Conservation (phyloP, 306 rosid genomes). For the Trichosanthes cucumerina region DNA sequence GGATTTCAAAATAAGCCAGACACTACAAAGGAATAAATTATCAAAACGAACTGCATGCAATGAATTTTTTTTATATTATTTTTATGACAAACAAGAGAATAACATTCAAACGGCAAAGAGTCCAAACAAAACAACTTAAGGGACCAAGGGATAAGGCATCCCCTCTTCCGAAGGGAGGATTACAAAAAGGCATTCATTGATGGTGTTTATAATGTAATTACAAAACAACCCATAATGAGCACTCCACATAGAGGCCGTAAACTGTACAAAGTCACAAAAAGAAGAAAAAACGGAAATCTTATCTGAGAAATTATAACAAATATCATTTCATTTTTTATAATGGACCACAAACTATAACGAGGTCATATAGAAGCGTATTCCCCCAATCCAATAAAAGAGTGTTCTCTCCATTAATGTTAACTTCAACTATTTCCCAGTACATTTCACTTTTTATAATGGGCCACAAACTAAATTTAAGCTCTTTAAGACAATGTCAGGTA, state of each 20-base stretch:
- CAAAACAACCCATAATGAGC: no score
- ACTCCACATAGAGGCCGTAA: no score
- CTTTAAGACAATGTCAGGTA: background rate
- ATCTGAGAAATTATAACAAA: no score
- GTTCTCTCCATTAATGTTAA: background rate
- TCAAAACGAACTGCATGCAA: conserved; percentile 1
- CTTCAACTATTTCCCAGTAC: background rate
- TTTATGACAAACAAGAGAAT: background rate
- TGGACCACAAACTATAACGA: background rate
- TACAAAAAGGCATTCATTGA: background rate
- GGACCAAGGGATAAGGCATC: background rate
- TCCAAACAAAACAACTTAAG: background rate
- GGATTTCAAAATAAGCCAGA: conserved; percentile 15
- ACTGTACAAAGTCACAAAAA: no score
- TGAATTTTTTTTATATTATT: background rate
- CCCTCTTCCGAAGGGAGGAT: background rate
- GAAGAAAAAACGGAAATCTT: no score
- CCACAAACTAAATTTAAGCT: background rate
- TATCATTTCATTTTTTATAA: no score
- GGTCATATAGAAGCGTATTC: conserved; percentile 6
- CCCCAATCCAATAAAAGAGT: background rate
- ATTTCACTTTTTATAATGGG: background rate
- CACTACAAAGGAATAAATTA: conserved; percentile 4
- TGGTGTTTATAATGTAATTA: no score
- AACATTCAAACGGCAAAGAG: background rate